Evolutionary conservation across 352 stramenopile species (phyloP), one percentile per base, ranked within the genome.

Genomic region (Phytophthora chlamydospora): DNA sequence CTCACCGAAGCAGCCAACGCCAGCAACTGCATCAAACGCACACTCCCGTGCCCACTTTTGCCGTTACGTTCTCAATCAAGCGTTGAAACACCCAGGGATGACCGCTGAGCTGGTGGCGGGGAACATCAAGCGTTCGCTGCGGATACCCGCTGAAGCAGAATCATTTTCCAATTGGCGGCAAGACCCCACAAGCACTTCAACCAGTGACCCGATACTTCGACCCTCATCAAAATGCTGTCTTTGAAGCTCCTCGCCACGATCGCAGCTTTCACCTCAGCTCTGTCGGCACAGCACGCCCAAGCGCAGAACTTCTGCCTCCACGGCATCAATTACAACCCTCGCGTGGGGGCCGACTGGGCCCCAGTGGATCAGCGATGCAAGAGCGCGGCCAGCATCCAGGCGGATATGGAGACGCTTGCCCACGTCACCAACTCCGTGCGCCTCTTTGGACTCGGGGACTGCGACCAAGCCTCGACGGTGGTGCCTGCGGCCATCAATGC

Each of bases 241-340:
- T 66, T 58, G 53, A 73, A 69, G 47, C 36, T 69, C 9, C 58
- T 73, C 35, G 34, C 31, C 7, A 34, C 36, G 24, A 33, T 57
- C 13, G 52, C 33, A 40, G 27, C 51, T 11, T 39, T 68, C 34
- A 56, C 33, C 6, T 53, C 38, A 19, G n/a, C 51, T 13, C 36
- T 73, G 7, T 52, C 21, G 24, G 10, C 19, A 6, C 9, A 49
- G 16, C n/a, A 53, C 19, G 42, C 41, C 2, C 17, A 42, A 14
- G 57, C 45, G 16, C 61, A 66, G 32, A 67, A 44, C 53, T 75
- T 83, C 44, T 70, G 72, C 34, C 63, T 85, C 39, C 73, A 78
- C 40, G 83, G 83, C 17, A 73, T 91, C 64, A 91, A 91, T 68
- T 91, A 91, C 67, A 87, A 87, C 64, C 71, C 72, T 45, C 80